Evolutionary conservation across 805 yeast genomes (phyloP).

Genomic region (Candida caryicola): DNA sequence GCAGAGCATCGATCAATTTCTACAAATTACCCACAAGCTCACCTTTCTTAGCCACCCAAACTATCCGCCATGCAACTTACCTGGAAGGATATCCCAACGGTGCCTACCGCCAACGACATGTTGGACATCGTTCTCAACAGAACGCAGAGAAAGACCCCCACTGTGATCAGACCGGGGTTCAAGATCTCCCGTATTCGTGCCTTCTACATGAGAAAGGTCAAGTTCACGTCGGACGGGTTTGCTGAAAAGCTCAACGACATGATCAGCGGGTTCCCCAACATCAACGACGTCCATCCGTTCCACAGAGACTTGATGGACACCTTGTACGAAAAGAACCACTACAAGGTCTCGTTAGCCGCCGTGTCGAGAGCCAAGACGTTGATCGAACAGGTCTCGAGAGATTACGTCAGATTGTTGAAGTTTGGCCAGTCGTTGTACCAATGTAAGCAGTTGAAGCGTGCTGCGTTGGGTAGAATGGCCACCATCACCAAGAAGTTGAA

Average conservation of each 20-base stretch:
- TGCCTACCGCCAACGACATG: constrained; percentile 87
- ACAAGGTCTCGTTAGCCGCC: constrained; percentile 94
- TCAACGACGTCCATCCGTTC: constrained; percentile 97
- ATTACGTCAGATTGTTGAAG: constrained; percentile 88
- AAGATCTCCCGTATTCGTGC: constrained; percentile 94
- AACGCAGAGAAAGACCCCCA: constrained; percentile 98
- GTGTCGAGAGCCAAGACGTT: constrained; percentile 89
- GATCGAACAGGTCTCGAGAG: constrained; percentile 94
- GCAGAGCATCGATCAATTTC: not conserved
- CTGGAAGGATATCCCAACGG: constrained; percentile 97
- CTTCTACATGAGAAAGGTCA: constrained; percentile 97
- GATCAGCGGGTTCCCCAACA: constrained; percentile 87
- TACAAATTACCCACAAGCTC: not conserved
- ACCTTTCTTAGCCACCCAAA: not conserved
- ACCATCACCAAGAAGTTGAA: constrained; percentile 93
- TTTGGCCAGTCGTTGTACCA: constrained; percentile 98
- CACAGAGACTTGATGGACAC: constrained; percentile 98
- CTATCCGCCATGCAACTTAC: constrained; percentile 75
- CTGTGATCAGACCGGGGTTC: constrained; percentile 97
- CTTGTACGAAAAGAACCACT: constrained; percentile 95
- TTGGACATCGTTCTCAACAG: constrained; percentile 95
- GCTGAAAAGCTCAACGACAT: constrained; percentile 87
- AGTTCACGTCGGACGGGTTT: constrained; percentile 94
- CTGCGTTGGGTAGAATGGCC: constrained; percentile 99
- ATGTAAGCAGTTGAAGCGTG: constrained; percentile 97